Conservation (phyloP, 129 eudicot genomes). For the Tagetes erecta region DNA sequence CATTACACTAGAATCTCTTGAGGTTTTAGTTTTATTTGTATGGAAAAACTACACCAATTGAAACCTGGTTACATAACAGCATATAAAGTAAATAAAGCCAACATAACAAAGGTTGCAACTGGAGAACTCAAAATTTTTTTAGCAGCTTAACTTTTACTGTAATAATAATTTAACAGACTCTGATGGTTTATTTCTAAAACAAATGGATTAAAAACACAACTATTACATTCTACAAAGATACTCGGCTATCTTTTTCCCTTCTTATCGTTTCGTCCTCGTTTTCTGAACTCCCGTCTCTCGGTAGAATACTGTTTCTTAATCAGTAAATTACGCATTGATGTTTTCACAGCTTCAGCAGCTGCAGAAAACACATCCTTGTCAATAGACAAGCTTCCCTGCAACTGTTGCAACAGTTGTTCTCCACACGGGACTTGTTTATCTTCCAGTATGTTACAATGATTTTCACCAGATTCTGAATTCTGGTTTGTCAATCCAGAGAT, state of each 20-base stretch:
- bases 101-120: too few species aligned
- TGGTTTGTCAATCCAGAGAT: conserved; percentile 43
- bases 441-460: conserved; percentile 42
- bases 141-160: too few species aligned
- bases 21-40: not conserved
- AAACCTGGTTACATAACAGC: not conserved
- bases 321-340: conserved; percentile 75
- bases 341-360: conserved; percentile 83
- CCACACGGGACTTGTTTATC: conserved; percentile 73
- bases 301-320: conserved; percentile 77
- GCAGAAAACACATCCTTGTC: conserved; percentile 59
- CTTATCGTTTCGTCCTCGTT: conserved; percentile 80
- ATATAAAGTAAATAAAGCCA: too few species aligned
- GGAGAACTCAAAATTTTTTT: too few species aligned
- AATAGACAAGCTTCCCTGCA: conserved; percentile 68
- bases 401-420: conserved; percentile 47
- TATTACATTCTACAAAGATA: not conserved
- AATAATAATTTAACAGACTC: not conserved
- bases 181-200: not conserved
- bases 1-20: not conserved
- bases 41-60: not conserved
- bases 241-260: conserved; percentile 39
- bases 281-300: conserved; percentile 81
- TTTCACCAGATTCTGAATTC: conserved; percentile 31
- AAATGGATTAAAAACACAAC: not conserved